A percentile compares a stretch with the other conserved stretches of the same genome.
phyloP scores from a whole-genome alignment of 345 rosid species.

The Euphorbia peplus region DNA sequence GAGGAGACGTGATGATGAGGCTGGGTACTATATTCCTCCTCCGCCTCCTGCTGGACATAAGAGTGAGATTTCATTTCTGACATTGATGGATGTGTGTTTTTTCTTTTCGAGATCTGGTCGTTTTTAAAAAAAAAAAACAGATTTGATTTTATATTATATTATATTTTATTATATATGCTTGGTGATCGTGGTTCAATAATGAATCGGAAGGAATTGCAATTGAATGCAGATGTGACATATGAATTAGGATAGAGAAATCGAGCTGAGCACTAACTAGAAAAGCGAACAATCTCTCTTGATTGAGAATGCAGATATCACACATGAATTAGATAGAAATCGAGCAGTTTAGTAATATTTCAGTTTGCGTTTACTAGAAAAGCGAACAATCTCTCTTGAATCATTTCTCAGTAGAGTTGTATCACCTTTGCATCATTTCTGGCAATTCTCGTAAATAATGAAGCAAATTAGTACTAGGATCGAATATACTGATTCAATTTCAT shows the following conservation, averaged over 20 bases:
- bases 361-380: no score
- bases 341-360: no score
- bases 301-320: no score
- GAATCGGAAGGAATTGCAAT: background rate
- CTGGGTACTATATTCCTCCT: conserved; percentile 29
- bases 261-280: no score
- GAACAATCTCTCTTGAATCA: no score
- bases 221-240: background rate
- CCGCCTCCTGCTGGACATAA: conserved; percentile 52
- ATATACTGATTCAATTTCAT: background rate
- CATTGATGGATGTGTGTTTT: background rate
- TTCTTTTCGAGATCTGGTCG: background rate
- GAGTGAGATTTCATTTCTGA: conserved; percentile 29
- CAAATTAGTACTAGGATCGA: background rate
- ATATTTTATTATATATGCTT: background rate
- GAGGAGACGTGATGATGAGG: conserved; percentile 27
- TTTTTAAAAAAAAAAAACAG: background rate
- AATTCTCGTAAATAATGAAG: background rate
- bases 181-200: background rate
- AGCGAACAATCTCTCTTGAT: no score
- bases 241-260: no score
- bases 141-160: background rate
- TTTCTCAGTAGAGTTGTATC: no score
- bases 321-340: no score
- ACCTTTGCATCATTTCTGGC: no score